Conservation (phyloP, 2,329 filamentous ascomycete species). For the Orbilia blumenaviensis region DNA sequence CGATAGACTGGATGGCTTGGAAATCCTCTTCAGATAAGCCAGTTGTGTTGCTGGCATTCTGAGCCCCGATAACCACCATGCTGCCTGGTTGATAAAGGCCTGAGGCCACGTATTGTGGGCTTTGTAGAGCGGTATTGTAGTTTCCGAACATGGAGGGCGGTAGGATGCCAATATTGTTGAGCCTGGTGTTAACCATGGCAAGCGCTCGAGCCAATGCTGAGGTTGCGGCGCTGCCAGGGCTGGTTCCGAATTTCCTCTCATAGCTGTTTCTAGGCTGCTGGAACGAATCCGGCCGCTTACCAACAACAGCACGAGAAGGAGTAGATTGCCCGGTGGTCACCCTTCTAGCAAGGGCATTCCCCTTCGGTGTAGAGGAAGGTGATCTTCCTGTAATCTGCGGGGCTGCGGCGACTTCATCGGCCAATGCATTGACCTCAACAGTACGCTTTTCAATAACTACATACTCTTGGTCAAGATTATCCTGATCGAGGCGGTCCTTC, state of each 20-base stretch:
- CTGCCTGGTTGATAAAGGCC: constrained; percentile 62
- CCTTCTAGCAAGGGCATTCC: constrained; percentile 53
- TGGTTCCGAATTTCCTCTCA: constrained; percentile 78
- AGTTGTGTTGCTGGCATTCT: constrained; percentile 70
- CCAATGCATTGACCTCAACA: constrained; percentile 96
- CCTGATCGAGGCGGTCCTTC: constrained; percentile 70
- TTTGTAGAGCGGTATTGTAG: constrained; percentile 31
- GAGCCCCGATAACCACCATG: constrained; percentile 70
- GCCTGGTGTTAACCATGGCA: constrained; percentile 81
- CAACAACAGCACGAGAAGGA: constrained; percentile 63
- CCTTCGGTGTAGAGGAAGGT: constrained; percentile 54
- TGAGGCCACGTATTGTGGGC: constrained; percentile 42
- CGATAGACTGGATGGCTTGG: constrained; percentile 79
- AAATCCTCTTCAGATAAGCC: constrained; percentile 78
- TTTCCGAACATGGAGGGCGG: constrained; percentile 63
- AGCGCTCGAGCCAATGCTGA: constrained; percentile 95
- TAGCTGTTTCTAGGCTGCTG: constrained; percentile 78
- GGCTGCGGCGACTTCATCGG: constrained; percentile 90
- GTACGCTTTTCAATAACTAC: constrained; percentile 94
- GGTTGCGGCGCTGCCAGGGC: constrained; percentile 72
- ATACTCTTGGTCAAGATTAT: constrained; percentile 87
- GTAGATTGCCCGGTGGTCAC: constrained; percentile 60
- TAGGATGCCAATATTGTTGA: constrained; percentile 66
- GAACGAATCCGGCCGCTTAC: constrained; percentile 70
- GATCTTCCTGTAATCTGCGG: constrained; percentile 69